Evolutionary conservation across 2,329 filamentous ascomycete species (phyloP), one percentile per base, ranked within the genome.

Genomic region (Curvularia sp.): DNA sequence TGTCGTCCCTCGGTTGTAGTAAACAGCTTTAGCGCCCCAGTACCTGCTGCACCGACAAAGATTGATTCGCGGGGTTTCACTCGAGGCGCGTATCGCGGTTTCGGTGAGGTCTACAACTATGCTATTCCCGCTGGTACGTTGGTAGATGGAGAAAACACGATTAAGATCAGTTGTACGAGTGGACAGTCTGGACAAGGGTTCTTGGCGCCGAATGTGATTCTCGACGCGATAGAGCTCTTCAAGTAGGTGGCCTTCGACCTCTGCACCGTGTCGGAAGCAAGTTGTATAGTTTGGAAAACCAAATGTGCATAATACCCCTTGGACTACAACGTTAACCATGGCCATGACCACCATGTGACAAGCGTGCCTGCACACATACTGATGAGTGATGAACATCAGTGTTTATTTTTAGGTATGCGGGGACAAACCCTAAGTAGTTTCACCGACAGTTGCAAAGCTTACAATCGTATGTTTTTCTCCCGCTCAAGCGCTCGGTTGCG

Each of bases 1-100:
- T 85, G 80, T 5, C 80, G 87, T 10, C 87, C 87, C 0, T 79
- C 81, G 39, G 82, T 82, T 10, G 80, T 74, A n/a, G 79, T 89
- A 48, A 89, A 89, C 66, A 78, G 77, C 36, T 88, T 81, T 73
- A 79, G 71, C 9, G 81, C 80, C 1, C 59, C 79, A 0, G 77
- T 79, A 0, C 85, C 85, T 0, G 70, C 79, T 2, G 84, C 86
- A 0, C 87, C 87, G 0, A 81, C 79, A 9, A 87, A 88, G 75
- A 85, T 90, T 48, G 82, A 89, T 70, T 87, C 84, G 4, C 81
- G 87, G 15, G 87, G 87, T 12, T 81, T 90, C 1, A 90, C 87
- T 0, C 80, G 88, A 12, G 88, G 87, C 10, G 86, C 86, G 0
- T 90, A 89, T 67, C 79, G 86, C 7, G 87, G 87, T 0, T 78